Conservation (phyloP, 1,139 yeast species). For the Candida tunisiensis region DNA sequence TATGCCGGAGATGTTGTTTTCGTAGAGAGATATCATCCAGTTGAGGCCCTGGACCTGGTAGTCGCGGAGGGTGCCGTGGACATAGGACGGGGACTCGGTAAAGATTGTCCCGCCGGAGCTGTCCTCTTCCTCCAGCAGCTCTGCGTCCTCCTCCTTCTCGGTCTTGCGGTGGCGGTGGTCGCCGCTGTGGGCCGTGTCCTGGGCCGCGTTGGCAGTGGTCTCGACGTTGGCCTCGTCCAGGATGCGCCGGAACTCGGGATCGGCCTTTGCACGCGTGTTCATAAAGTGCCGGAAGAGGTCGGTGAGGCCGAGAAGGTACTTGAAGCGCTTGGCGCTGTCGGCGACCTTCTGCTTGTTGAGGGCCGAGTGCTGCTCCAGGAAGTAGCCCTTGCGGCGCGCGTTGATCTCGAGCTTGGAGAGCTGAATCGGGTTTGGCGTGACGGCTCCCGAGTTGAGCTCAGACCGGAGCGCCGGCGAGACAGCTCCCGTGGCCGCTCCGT, state of each 20-base stretch:
- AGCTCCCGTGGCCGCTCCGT: no score
- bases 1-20: constrained; percentile 76
- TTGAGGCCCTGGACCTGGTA: constrained; percentile 85
- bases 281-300: constrained; percentile 84
- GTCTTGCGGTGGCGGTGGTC: constrained; percentile 17
- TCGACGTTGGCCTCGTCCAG: constrained; percentile 30
- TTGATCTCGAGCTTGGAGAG: constrained; percentile 10
- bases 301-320: constrained; percentile 67
- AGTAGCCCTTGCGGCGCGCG: constrained; percentile 12
- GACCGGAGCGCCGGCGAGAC: constrained; percentile 1
- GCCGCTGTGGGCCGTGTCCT: constrained; percentile 6
- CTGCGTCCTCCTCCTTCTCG: constrained; percentile 81
- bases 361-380: constrained; percentile 11
- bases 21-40: constrained; percentile 75
- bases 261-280: constrained; percentile 64
- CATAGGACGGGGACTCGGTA: constrained; percentile 65
- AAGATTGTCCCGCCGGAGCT: constrained; percentile 35
- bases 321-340: constrained; percentile 37
- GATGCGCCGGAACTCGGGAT: constrained; percentile 46
- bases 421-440: constrained; percentile 9
- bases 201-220: constrained; percentile 4
- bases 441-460: constrained; percentile 1
- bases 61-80: constrained; percentile 21
- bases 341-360: constrained; percentile 9
- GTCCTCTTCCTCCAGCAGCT: constrained; percentile 48